A percentile compares a stretch with the other conserved stretches of the same genome.
Conservation (phyloP, 805 yeast species). For the Yarrowia sp. region DNA sequence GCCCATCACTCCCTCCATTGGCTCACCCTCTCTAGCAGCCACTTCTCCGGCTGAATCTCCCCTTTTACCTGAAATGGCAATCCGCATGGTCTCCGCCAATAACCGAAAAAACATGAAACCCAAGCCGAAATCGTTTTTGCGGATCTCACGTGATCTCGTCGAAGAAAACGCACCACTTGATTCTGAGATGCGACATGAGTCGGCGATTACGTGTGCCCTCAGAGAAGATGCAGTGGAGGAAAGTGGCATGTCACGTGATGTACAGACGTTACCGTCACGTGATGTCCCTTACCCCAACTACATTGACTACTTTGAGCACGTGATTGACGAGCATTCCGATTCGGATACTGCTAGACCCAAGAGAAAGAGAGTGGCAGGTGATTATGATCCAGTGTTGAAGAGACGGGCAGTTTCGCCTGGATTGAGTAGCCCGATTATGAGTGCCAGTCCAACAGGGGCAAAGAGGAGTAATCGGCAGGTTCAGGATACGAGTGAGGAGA, state of each 20-base stretch:
- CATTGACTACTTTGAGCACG: constrained; percentile 14
- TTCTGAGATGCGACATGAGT: constrained; percentile 33
- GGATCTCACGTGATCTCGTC: constrained; percentile 33
- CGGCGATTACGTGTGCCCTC: constrained; percentile 33
- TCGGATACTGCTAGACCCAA: constrained; percentile 18
- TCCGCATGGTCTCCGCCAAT: constrained; percentile 4
- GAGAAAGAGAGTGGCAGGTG: not conserved
- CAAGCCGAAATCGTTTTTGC: constrained; percentile 32
- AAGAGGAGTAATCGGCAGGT: constrained; percentile 32
- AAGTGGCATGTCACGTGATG: not conserved
- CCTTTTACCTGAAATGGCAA: not conserved
- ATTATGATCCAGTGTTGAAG: constrained; percentile 27
- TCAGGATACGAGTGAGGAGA: constrained; percentile 34
- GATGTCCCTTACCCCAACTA: constrained; percentile 3
- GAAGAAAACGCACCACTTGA: constrained; percentile 34
- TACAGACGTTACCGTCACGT: not conserved
- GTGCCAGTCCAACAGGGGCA: constrained; percentile 29
- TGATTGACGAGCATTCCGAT: constrained; percentile 14
- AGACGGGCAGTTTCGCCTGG: constrained; percentile 37
- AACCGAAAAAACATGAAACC: constrained; percentile 31
- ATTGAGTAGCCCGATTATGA: constrained; percentile 28
- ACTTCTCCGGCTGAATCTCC: constrained; percentile 9
- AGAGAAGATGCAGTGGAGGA: constrained; percentile 30
- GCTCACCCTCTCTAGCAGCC: constrained; percentile 4
- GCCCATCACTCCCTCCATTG: constrained; percentile 1